Conservation (phyloP, 164 flowering plant genomes). For the Kalanchoe fedtschenkoi region DNA sequence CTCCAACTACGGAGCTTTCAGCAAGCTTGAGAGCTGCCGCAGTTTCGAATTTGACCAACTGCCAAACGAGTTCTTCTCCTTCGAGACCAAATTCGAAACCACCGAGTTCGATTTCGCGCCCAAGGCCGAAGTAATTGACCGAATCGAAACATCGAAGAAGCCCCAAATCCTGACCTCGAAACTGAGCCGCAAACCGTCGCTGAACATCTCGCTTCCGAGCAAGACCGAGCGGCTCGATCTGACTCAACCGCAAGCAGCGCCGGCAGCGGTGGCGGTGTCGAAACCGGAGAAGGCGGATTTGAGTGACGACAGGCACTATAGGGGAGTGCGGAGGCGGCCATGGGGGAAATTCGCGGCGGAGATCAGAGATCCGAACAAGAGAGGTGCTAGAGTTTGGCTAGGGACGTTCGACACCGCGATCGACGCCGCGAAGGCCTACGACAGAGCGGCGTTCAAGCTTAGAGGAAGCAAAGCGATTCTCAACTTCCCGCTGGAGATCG, state of each 20-base stretch:
- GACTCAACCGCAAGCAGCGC: slow-evolving; percentile 2
- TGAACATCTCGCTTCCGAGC: slow-evolving; percentile 28
- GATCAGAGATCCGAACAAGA: slow-evolving; percentile 41
- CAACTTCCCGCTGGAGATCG: slow-evolving; percentile 43
- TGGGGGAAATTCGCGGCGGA: slow-evolving; percentile 61
- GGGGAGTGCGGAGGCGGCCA: slow-evolving; percentile 48
- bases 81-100: neutral
- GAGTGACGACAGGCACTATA: slow-evolving; percentile 23
- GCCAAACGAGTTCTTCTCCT: slow-evolving; percentile 6
- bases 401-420: slow-evolving; percentile 43
- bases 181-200: slow-evolving; percentile 16
- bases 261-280: neutral
- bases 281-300: neutral
- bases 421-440: slow-evolving; percentile 54
- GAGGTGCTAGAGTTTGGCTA: slow-evolving; percentile 44
- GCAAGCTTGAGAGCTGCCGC: neutral
- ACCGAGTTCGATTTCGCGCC: slow-evolving; percentile 13
- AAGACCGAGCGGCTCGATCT: slow-evolving; percentile 21
- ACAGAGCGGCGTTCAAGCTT: slow-evolving; percentile 44
- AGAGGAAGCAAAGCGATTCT: slow-evolving; percentile 50
- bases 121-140: slow-evolving; percentile 20
- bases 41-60: neutral
- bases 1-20: slow-evolving; percentile 1
- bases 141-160: slow-evolving; percentile 9
- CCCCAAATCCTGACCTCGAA: slow-evolving; percentile 8